Evolutionary conservation across 164 flowering plant genomes (phyloP), one percentile per base, ranked within the genome.

Genomic region (Annona cherimola): DNA sequence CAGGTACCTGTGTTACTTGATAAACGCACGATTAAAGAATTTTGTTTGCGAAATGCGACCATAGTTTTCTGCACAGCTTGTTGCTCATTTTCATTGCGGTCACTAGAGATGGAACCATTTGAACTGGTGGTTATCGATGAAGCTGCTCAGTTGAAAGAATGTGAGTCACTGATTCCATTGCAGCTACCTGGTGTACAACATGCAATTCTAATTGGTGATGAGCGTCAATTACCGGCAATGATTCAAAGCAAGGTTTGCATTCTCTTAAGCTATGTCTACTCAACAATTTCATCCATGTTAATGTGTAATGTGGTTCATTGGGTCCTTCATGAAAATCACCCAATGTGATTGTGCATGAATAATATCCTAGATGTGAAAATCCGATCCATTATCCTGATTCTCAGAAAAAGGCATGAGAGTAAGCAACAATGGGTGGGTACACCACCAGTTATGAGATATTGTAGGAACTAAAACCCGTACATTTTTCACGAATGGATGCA

Each of bases 81-180:
- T 4, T 70, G 78, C 63, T 79, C 86, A 2, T 68, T 45, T 67
- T 70, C 67, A 68, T 57, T 84, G 71, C 78, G 66, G 45, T 18
- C 0, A 4, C 11, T 40, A 4, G 70, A 46, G 43, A 74, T 50
- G 4, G 5, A 20, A 6, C 76, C 73, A 0, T 16, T 85, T 19
- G 61, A 80, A 40, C 44, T 84, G 68, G 65, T 85, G 62, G 73
- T 86, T 20, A 79, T 88, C 60, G 89, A 88, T 64, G 89, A 85
- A 81, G 91, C 87, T 19, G 87, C 88, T 18, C 88, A 85, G 66
- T 65, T 88, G 8, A 86, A 84, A 72, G 89, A 88, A 69, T 83
- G 83, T 75, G 89, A 88, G 69, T 83, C 91, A 5, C 35, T 66
- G 2, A 83, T 88, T 5, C 88, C 92, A 0, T 67, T 86, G 26